Percentiles rank a stretch among this genome's conserved stretches.
These are phyloP conservation scores for Ustilago loliicola DNA, from an alignment of 1,284 basidiomycete genomes.

Conservation along the genomic window DNA sequence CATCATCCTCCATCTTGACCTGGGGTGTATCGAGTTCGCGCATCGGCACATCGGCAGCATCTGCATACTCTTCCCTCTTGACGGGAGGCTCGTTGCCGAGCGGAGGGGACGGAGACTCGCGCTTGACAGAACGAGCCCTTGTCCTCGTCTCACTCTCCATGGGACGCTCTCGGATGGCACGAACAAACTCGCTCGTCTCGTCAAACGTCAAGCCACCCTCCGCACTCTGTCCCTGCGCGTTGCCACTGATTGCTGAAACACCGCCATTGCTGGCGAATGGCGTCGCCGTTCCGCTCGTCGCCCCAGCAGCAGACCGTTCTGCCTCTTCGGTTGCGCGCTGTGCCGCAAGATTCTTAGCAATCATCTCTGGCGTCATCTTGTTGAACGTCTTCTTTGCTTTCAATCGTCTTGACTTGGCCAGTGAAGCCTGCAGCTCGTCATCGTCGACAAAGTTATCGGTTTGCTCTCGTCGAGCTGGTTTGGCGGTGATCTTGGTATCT, in stretches of 20 bases:
- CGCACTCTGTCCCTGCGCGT: constrained; percentile 13
- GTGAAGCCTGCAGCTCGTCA: constrained; percentile 93
- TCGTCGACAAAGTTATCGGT: constrained; percentile 88
- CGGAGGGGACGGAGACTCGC: constrained; percentile 51
- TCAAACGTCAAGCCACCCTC: constrained; percentile 81
- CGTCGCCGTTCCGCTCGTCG: constrained; percentile 8
- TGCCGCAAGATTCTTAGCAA: constrained; percentile 79
- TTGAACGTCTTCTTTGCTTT: constrained; percentile 81
- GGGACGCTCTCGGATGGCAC: constrained; percentile 78
- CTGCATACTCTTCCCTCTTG: constrained; percentile 67
- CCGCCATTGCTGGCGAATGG: constrained; percentile 10
- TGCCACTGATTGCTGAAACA: not conserved
- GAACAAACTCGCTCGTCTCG: constrained; percentile 96
- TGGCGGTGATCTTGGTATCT: constrained; percentile 26
- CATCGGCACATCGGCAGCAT: constrained; percentile 68
- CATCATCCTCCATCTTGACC: constrained; percentile 74
- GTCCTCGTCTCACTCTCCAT: constrained; percentile 73
- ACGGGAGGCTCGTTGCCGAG: constrained; percentile 71
- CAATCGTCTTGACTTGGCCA: constrained; percentile 85
- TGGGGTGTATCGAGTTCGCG: constrained; percentile 15
- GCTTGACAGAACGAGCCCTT: constrained; percentile 24
- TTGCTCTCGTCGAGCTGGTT: constrained; percentile 16
- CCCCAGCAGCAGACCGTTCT: constrained; percentile 72
- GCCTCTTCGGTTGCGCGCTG: constrained; percentile 77
- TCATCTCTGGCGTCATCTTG: constrained; percentile 85